A percentile compares a stretch with the other conserved stretches of the same genome.
phyloP scores from a whole-genome alignment of 2,329 filamentous ascomycete species.

The Neonectria faginata region DNA sequence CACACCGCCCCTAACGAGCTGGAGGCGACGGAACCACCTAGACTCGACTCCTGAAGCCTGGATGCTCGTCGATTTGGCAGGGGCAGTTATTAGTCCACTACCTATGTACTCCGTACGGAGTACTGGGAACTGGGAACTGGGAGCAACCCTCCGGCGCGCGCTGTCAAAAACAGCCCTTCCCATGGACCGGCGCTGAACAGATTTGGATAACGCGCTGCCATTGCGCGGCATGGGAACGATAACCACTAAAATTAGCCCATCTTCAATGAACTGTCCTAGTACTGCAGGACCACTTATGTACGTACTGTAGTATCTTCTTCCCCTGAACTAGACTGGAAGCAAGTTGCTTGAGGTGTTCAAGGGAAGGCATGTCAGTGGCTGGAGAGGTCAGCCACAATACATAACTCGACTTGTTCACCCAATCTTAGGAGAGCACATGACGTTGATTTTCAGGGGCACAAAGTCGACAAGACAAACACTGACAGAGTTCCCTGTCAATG shows the following conservation, averaged over 20 bases:
- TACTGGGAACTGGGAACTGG: too few relatives aligned
- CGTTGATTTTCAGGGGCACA: slow-evolving; percentile 11
- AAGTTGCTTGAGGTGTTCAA: slow-evolving; percentile 3
- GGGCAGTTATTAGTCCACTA: neutral
- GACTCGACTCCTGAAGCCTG: slow-evolving; percentile 6
- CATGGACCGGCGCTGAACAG: slow-evolving; percentile 9
- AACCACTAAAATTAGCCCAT: neutral
- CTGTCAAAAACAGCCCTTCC: slow-evolving; percentile 18
- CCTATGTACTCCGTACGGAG: too few relatives aligned
- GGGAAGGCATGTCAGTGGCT: slow-evolving; percentile 1
- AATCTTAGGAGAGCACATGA: slow-evolving; percentile 14
- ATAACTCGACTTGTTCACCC: neutral
- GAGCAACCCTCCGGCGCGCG: too few relatives aligned
- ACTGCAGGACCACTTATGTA: too few relatives aligned
- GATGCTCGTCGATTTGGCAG: neutral
- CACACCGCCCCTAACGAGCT: slow-evolving; percentile 38
- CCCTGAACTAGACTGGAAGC: slow-evolving; percentile 18
- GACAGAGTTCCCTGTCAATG: neutral
- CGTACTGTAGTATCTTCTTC: neutral
- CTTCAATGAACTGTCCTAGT: neutral
- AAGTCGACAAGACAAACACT: neutral
- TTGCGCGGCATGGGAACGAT: slow-evolving; percentile 23
- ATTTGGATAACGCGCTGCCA: slow-evolving; percentile 9
- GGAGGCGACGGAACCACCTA: slow-evolving; percentile 23
- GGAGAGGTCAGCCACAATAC: slow-evolving; percentile 2